These are phyloP conservation scores for Diplodia sapinea DNA, from an alignment of 2,329 filamentous ascomycete species.

Conservation along the genomic window DNA sequence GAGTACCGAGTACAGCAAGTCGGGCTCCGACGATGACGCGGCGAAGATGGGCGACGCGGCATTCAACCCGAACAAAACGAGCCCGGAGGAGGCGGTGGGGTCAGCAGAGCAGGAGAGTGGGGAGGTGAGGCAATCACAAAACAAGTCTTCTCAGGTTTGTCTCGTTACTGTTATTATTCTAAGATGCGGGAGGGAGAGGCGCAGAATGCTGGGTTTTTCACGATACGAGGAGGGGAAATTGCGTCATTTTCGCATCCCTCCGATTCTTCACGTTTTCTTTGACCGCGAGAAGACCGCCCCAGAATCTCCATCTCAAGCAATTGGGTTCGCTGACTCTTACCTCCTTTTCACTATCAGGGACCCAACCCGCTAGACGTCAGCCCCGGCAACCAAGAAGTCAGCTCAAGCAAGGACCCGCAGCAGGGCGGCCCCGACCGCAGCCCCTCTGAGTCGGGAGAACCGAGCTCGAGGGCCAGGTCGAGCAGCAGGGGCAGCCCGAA, in stretches of 20 bases:
- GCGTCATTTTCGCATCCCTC: no score
- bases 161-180: conserved; percentile 21
- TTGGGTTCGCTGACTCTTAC: neutral
- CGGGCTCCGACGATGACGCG: conserved; percentile 66
- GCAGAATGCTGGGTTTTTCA: no score
- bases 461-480: conserved; percentile 42
- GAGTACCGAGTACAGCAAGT: conserved; percentile 70
- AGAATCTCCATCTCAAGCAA: no score
- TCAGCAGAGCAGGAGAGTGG: conserved; percentile 46
- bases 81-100: conserved; percentile 65
- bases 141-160: conserved; percentile 7
- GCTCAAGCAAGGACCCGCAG: conserved; percentile 52
- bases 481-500: conserved; percentile 44
- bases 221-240: no score
- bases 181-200: neutral
- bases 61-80: conserved; percentile 71
- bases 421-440: conserved; percentile 52
- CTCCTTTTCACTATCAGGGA: conserved; percentile 33
- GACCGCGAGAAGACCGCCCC: neutral
- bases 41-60: conserved; percentile 64
- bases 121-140: conserved; percentile 27
- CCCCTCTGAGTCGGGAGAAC: conserved; percentile 47
- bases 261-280: neutral
- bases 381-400: conserved; percentile 65
- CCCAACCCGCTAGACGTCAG: conserved; percentile 64